Base-by-base conservation (phyloP, 768 basidiomycete genomes). In the Termitomyces titanicus region DNA sequence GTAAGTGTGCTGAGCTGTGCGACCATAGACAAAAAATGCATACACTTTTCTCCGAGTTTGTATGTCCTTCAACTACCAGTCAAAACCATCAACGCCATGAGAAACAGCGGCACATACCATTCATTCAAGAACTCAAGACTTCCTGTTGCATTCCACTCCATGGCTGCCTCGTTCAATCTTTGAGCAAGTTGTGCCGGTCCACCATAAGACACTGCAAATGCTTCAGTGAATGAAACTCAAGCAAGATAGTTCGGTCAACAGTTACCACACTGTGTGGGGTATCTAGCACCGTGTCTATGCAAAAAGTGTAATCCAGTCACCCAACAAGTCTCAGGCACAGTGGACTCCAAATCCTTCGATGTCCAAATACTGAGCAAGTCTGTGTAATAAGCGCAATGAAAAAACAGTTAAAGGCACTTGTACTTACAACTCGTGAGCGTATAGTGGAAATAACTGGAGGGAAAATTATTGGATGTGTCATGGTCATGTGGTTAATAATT, bases 31-130 rank as follows among this genome's bases (percentile, higher is more conserved):
- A 25, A 12, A 46, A 44, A 37, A 11, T 24, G 57, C 69, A 15
- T 60, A 89, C 88, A 74, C 74, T 97, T 94, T 73, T 87, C 86
- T 12, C 94, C 95, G 2, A 98, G 82, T 62, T 90, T 89, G 70
- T 93, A 95, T 5, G 88, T 85, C 94, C 91, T 92, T 58, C 13
- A 50, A 25, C 35, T 25, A n/a, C 22, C 2, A 38, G 56, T 47
- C 50, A 51, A 37, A 42, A 49, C 43, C 10, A 33, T 37, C 9
- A 27, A 42, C 11, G 9, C 12, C 39, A 37, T 12, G 17, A 49
- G 35, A 25, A 31, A 40, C 13, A 17, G 22, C 56, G 64, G 44
- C 60, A 66, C 80, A 34, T 45, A 89, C 93, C 93, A 97, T 27
- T 80, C 78, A 64, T 94, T 92, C 73, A 97, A 71, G 66, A 96